Evolutionary conservation across 2,329 filamentous ascomycete species (phyloP), one percentile per base, ranked within the genome.

Genomic region (Phaeophleospora eucalypticola): DNA sequence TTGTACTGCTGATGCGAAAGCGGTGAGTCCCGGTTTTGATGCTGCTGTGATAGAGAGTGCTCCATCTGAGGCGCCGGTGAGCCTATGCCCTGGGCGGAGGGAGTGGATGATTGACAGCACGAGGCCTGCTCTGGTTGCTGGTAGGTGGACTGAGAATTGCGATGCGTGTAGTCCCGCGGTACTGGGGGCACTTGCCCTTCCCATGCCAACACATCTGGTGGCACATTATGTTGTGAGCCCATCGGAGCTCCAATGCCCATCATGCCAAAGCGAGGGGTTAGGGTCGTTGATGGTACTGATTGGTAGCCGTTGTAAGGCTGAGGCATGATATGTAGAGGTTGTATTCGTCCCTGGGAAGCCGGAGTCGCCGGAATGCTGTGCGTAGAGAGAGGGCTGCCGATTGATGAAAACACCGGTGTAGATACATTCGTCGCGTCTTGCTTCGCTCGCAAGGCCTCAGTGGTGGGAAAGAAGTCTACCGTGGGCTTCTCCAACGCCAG

Each of bases 161-260:
- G 24, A 29, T 29, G 12, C 24, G 12, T 43, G 40, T 43, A 54
- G 36, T 62, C 59, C 15, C 50, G 52, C 4, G 59, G 51, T n/a
- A 58, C 54, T 17, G 40, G 27, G 2, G 60, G 57, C 16, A 51
- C 52, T 32, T 57, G 52, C 15, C 51, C 53, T 21, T 60, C 45
- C 62, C 62, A 65, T 6, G 50, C 35, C 42, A 64, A 41, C 12
- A 56, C 36, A 52, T 63, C 53, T 8, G 54, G 52, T 10, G 50
- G 46, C 4, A 48, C 34, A 29, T 47, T 33, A n/a, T 52, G 45
- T 9, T 45, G 35, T 15, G 42, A 45, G n/a, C 60, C 58, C 48
- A 57, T 52, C 6, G 58, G 56, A 12, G 52, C 55, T 16, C 59
- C 62, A 8, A 65, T 49, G 3, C 59, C 62, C 59, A 65, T 64